Conservation (phyloP, 257 asterid species). For the Cruciata laevipes region DNA sequence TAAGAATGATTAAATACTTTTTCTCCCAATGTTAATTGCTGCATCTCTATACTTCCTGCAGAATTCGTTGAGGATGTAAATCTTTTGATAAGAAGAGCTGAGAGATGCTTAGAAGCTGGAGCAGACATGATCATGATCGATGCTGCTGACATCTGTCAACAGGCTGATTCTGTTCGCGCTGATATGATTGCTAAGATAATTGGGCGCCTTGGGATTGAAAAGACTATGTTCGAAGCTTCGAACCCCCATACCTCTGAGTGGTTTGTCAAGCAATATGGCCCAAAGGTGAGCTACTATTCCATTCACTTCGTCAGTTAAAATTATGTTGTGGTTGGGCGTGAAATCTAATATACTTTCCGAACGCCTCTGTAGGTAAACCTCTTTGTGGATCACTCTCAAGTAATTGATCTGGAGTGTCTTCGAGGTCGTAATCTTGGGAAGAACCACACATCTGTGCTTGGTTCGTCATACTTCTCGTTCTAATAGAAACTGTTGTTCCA, state of each 20-base stretch:
- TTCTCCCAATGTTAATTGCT: not conserved
- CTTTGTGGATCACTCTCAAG: conserved; percentile 85
- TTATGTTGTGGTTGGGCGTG: not conserved
- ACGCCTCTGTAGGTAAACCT: conserved; percentile 65
- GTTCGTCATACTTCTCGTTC: conserved; percentile 49
- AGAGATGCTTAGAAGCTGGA: conserved; percentile 97
- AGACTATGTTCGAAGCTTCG: conserved; percentile 93
- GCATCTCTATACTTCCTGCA: conserved; percentile 23
- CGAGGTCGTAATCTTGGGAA: conserved; percentile 79
- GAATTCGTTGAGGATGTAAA: conserved; percentile 86
- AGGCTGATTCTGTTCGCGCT: conserved; percentile 63
- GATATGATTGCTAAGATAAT: conserved; percentile 75
- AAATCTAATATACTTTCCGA: not conserved
- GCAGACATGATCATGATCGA: conserved; percentile 96
- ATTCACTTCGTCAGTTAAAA: not conserved
- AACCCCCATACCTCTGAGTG: conserved; percentile 71
- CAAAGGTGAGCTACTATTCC: conserved; percentile 40
- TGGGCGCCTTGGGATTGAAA: conserved; percentile 84
- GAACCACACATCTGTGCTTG: conserved; percentile 70
- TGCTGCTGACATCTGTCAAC: conserved; percentile 69
- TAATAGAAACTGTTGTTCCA: conserved; percentile 13
- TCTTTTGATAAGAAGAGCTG: conserved; percentile 79
- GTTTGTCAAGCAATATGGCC: conserved; percentile 87
- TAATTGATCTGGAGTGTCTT: conserved; percentile 88
- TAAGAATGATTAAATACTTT: no score